Evolutionary conservation across 208 protist genomes (phyloP).

Genomic region (Jaenimonas drosophilae): DNA sequence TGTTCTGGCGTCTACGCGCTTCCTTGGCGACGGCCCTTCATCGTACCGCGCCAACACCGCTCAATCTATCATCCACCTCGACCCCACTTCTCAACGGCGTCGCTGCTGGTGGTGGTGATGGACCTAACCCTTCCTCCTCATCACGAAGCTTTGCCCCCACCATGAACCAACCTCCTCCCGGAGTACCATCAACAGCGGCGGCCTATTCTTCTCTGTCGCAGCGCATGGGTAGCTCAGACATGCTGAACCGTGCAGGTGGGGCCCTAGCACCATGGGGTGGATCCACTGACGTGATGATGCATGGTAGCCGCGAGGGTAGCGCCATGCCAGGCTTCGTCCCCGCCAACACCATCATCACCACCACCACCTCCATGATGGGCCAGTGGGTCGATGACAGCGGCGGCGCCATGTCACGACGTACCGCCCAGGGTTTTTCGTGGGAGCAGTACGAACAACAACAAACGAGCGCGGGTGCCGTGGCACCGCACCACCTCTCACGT

Average conservation of each 20-base stretch:
- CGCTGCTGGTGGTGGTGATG: no score
- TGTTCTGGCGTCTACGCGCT: slow-evolving; percentile 30
- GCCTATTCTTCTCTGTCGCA: no score
- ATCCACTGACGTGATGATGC: not conserved
- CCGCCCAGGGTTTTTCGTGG: not conserved
- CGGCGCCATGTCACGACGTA: not conserved
- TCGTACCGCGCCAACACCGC: slow-evolving; percentile 16
- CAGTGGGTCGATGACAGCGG: not conserved
- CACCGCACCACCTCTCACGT: not conserved
- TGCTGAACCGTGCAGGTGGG: no score
- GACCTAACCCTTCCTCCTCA: no score
- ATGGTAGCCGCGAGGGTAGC: not conserved
- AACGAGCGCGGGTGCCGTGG: not conserved
- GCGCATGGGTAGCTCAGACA: no score
- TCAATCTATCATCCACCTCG: not conserved
- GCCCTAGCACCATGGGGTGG: no score
- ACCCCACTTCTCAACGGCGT: slow-evolving; percentile 10
- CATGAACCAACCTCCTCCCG: no score
- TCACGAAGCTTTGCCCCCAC: no score
- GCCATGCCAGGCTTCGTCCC: not conserved
- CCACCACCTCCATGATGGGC: not conserved
- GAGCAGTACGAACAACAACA: not conserved
- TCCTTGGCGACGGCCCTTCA: slow-evolving; percentile 36
- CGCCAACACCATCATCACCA: no score
- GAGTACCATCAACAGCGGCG: no score